Evolutionary conservation across 2,329 filamentous ascomycete genomes (phyloP).

Genomic region (Fusarium pseudocircinatum): DNA sequence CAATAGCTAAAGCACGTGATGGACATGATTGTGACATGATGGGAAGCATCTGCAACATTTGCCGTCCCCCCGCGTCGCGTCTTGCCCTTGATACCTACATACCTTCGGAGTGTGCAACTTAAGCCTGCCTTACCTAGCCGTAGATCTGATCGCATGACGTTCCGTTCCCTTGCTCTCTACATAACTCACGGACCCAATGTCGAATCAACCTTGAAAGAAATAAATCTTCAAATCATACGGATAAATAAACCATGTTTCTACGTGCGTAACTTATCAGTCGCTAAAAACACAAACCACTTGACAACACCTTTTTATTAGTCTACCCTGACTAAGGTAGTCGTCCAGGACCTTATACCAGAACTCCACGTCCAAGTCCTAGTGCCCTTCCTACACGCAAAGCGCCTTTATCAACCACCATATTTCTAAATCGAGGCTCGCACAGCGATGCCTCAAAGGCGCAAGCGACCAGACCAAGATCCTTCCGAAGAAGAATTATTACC

Average conservation of each 20-base stretch:
- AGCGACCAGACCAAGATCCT: slow-evolving; percentile 46
- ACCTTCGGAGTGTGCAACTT: neutral
- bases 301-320: neutral
- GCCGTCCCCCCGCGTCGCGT: slow-evolving; percentile 25
- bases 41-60: neutral
- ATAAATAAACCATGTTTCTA: neutral
- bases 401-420: neutral
- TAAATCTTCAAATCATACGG: neutral
- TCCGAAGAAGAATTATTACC: slow-evolving; percentile 12
- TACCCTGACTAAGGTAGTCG: neutral
- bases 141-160: slow-evolving; percentile 10
- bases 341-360: neutral
- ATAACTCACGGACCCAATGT: neutral
- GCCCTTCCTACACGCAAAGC: neutral
- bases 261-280: neutral
- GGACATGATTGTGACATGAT: neutral
- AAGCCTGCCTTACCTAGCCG: neutral
- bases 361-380: neutral
- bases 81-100: neutral
- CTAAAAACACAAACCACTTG: neutral
- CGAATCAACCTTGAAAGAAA: neutral
- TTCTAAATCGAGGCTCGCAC: slow-evolving; percentile 23
- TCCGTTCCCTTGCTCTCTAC: neutral
- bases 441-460: slow-evolving; percentile 52
- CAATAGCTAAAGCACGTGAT: neutral